phyloP scores from a whole-genome alignment of 2,329 filamentous ascomycete genomes.

The Erysiphe pulchra region DNA sequence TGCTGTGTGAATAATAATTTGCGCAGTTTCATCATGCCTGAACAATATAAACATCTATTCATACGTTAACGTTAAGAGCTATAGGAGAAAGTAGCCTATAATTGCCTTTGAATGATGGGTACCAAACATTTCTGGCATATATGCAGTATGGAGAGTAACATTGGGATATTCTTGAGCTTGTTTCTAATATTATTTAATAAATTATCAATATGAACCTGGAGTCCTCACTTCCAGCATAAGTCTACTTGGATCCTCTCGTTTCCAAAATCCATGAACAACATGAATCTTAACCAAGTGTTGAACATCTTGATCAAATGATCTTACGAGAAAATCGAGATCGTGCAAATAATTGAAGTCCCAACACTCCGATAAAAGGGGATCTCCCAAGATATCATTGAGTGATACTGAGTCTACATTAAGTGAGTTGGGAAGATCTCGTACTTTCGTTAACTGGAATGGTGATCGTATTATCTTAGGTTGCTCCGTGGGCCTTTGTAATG shows the following conservation, averaged over 20 bases:
- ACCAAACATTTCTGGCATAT: slow-evolving; percentile 62
- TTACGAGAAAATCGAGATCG: too few species aligned
- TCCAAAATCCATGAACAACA: slow-evolving; percentile 36
- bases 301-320: slow-evolving; percentile 25
- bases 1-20: slow-evolving; percentile 67
- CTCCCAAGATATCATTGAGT: too few species aligned
- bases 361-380: too few species aligned
- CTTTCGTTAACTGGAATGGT: too few species aligned
- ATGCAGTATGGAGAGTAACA: slow-evolving; percentile 44
- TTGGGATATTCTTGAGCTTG: slow-evolving; percentile 36
- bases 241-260: slow-evolving; percentile 13
- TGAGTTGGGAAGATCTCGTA: too few species aligned
- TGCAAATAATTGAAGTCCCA: too few species aligned
- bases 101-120: slow-evolving; percentile 37
- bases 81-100: not conserved
- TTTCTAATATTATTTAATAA: slow-evolving; percentile 1
- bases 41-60: slow-evolving; percentile 62
- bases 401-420: too few species aligned
- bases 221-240: slow-evolving; percentile 27
- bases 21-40: slow-evolving; percentile 47
- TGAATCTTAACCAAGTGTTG: slow-evolving; percentile 25
- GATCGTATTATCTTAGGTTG: too few species aligned
- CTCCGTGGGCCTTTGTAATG: too few species aligned
- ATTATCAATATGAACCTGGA: not conserved
- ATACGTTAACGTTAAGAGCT: slow-evolving; percentile 1